A percentile compares a stretch with the other conserved stretches of the same genome.
phyloP scores from a whole-genome alignment of 768 basidiomycete genomes.

The Tylopilus balloui region DNA sequence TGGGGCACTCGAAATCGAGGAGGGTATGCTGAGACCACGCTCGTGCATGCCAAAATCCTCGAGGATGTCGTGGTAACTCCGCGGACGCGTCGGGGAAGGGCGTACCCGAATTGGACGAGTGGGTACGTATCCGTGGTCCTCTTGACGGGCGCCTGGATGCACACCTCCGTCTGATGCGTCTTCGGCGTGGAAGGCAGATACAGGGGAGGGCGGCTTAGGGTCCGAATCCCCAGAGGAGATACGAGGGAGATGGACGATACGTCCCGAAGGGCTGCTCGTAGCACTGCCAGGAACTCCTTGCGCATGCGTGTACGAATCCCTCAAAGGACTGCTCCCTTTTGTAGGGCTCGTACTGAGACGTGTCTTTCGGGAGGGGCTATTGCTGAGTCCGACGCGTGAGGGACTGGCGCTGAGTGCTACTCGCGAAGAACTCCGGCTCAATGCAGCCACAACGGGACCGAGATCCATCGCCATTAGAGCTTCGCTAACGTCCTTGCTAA shows the following conservation, averaged over 20 bases:
- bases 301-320: conserved; percentile 8
- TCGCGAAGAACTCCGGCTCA: conserved; percentile 26
- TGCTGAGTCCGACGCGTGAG: conserved; percentile 17
- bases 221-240: conserved; percentile 17
- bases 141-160: conserved; percentile 2
- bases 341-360: conserved; percentile 23
- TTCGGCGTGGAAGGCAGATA: background rate
- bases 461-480: conserved; percentile 41
- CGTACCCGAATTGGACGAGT: conserved; percentile 30
- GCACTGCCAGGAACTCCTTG: conserved; percentile 10
- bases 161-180: background rate
- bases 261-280: conserved; percentile 21
- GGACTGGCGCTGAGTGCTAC: conserved; percentile 18
- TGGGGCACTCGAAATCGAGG: conserved; percentile 29
- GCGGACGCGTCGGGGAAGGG: conserved; percentile 39
- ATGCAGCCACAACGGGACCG: conserved; percentile 2
- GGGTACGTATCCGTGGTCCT: conserved; percentile 2
- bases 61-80: conserved; percentile 64
- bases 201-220: conserved; percentile 7
- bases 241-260: conserved; percentile 20
- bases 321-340: conserved; percentile 17
- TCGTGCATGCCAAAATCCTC: conserved; percentile 53
- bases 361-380: conserved; percentile 23
- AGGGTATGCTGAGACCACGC: conserved; percentile 26
- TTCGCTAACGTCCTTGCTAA: conserved; percentile 20